Evolutionary conservation across 306 rosid genomes (phyloP).

Genomic region (Vachellia collinsii): DNA sequence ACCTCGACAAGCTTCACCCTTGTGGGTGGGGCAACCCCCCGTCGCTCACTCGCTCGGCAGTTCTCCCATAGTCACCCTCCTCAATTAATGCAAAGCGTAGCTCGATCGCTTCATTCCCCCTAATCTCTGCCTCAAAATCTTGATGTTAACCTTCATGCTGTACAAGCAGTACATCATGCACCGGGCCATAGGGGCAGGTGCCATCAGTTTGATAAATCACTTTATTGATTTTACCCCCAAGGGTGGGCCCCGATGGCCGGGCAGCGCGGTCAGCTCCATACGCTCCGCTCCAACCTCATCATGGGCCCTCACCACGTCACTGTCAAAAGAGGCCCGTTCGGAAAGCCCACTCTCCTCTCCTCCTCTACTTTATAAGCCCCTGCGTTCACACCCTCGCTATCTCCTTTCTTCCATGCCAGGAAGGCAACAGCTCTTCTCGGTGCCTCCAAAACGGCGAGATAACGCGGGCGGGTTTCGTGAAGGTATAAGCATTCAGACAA

Average conservation of each 20-base stretch:
- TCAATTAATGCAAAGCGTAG: background rate
- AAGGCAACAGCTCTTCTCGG: background rate
- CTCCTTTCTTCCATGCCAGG: slow-evolving; percentile 9
- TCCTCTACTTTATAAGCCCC: slow-evolving; percentile 47
- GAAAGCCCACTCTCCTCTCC: slow-evolving; percentile 53
- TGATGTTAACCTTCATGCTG: background rate
- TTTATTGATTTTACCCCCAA: background rate
- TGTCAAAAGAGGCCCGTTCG: slow-evolving; percentile 49
- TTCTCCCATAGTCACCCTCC: background rate
- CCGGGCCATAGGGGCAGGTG: background rate
- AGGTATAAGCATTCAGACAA: slow-evolving; percentile 43
- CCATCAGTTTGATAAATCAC: background rate
- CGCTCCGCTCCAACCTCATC: slow-evolving; percentile 46
- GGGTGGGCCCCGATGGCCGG: slow-evolving; percentile 25
- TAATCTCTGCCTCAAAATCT: background rate
- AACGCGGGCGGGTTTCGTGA: slow-evolving; percentile 41
- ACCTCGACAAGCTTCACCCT: background rate
- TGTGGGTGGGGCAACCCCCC: background rate
- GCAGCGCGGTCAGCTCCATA: slow-evolving; percentile 19
- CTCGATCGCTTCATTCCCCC: background rate
- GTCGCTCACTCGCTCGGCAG: background rate
- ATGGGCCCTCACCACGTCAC: slow-evolving; percentile 67
- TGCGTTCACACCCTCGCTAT: slow-evolving; percentile 31
- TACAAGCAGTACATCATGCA: background rate
- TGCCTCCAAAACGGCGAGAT: background rate